These are phyloP conservation scores for Hirsutella rhossiliensis DNA, from an alignment of 2,329 filamentous ascomycete genomes.

Conservation along the genomic window DNA sequence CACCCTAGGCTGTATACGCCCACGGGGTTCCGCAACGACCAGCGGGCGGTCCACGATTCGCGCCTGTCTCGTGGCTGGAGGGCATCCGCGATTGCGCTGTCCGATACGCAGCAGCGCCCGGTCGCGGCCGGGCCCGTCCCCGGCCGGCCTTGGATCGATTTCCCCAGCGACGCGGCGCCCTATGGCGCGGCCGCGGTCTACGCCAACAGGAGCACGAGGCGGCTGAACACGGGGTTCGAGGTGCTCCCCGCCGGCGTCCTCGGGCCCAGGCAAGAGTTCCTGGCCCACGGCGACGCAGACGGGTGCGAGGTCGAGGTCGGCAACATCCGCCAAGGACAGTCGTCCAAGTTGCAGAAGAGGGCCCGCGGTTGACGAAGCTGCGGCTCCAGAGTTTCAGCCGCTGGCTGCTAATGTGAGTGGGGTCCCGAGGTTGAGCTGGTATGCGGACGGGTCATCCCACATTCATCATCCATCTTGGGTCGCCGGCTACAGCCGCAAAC, in stretches of 20 bases:
- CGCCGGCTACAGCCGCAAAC: no score
- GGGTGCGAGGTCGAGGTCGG: neutral
- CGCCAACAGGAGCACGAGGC: conserved; percentile 3
- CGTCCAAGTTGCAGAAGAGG: neutral
- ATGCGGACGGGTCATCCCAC: no score
- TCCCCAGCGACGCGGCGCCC: neutral
- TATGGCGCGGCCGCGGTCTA: conserved; percentile 6
- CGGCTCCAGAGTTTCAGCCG: no score
- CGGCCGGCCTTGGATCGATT: neutral
- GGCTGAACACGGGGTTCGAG: conserved; percentile 4
- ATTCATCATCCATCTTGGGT: no score
- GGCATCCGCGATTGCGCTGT: neutral
- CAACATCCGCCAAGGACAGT: neutral
- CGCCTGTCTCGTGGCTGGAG: neutral
- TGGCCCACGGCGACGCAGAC: neutral
- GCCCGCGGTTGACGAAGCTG: neutral
- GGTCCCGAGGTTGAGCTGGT: no score
- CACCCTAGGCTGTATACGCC: neutral
- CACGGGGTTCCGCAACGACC: neutral
- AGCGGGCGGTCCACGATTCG: neutral
- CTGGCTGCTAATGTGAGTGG: no score
- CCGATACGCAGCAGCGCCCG: neutral
- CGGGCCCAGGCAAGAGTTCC: conserved; percentile 3
- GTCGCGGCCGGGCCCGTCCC: neutral
- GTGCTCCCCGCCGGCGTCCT: conserved; percentile 5